These are phyloP conservation scores for Chamaecyparis obtusa DNA, from an alignment of 75 land plant genomes.

Conservation along the genomic window DNA sequence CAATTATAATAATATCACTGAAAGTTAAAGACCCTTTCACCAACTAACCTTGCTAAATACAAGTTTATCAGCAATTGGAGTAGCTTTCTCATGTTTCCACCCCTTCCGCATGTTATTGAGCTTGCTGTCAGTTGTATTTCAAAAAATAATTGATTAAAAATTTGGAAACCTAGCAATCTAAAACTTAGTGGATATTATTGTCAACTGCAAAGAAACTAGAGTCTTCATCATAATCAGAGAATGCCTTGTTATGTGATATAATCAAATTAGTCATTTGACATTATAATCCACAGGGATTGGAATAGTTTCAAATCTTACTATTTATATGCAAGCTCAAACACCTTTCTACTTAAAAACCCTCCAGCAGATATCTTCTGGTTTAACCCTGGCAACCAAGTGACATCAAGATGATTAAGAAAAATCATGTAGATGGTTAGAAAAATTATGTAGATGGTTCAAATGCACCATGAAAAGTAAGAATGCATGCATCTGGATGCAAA, in stretches of 20 bases:
- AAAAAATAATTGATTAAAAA: neutral
- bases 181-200: neutral
- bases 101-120: constrained; percentile 61
- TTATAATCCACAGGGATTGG: neutral
- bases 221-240: neutral
- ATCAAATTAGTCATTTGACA: neutral
- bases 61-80: constrained; percentile 73
- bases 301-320: constrained; percentile 45
- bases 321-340: constrained; percentile 60
- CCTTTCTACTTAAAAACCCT: constrained; percentile 42
- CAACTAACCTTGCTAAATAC: constrained; percentile 82
- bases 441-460: neutral
- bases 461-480: neutral
- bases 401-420: constrained; percentile 9
- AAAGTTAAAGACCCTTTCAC: neutral
- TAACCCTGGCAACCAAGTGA: constrained; percentile 44
- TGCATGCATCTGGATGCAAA: neutral
- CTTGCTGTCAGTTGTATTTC: constrained; percentile 51
- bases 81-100: constrained; percentile 66
- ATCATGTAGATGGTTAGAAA: too few species aligned
- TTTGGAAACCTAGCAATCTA: neutral
- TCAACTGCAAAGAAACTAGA: neutral
- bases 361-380: constrained; percentile 52
- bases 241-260: neutral
- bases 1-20: neutral